A percentile compares a stretch with the other conserved stretches of the same genome.
Conservation (phyloP, 495 filamentous ascomycete species). For the Aspergillus coremiiformis region DNA sequence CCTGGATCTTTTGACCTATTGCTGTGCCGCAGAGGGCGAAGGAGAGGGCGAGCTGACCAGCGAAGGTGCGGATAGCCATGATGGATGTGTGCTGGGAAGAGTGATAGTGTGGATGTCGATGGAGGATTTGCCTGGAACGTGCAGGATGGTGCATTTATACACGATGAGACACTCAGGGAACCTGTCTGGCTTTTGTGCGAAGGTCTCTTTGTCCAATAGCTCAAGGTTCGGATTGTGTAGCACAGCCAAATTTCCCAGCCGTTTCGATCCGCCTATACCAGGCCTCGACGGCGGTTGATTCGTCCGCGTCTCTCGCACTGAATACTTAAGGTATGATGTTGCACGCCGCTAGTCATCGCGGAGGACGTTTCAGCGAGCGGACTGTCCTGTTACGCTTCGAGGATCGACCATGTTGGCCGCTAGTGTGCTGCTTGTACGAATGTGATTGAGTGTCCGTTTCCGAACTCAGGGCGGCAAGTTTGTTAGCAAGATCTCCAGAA, state of each 20-base stretch:
- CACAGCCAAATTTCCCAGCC: background rate
- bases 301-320: too few species aligned
- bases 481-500: too few species aligned
- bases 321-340: too few species aligned
- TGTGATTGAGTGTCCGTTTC: too few species aligned
- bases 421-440: too few species aligned
- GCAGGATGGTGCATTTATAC: background rate
- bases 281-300: background rate
- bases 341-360: too few species aligned
- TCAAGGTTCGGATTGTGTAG: background rate
- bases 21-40: conserved; percentile 8
- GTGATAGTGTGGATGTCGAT: background rate
- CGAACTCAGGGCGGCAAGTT: too few species aligned
- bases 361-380: too few species aligned
- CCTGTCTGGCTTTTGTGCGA: background rate
- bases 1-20: conserved; percentile 17
- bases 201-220: background rate
- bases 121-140: background rate
- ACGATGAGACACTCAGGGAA: too few species aligned
- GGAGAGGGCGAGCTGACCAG: background rate
- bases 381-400: too few species aligned
- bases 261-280: background rate
- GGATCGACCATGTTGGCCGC: too few species aligned
- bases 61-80: background rate
- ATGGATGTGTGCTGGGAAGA: background rate